Conservation (phyloP, 331 rosid species). For the Quercus lobata region DNA sequence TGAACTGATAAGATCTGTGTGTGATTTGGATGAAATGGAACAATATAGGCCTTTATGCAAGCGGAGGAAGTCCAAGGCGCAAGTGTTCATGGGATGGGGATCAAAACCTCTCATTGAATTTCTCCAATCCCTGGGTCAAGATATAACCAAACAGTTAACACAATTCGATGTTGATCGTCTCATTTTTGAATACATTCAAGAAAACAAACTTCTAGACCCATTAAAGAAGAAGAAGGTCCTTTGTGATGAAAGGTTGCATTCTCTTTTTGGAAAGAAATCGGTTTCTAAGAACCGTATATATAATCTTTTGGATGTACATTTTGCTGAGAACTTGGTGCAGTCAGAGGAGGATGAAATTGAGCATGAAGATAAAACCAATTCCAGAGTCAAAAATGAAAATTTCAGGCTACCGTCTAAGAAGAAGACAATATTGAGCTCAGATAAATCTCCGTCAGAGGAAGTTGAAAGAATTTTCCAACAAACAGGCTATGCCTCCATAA, state of each 20-base stretch:
- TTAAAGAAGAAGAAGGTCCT: constrained; percentile 51
- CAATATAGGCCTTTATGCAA: neutral
- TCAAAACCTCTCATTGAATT: constrained; percentile 55
- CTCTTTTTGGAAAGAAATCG: constrained; percentile 53
- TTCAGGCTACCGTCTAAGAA: neutral
- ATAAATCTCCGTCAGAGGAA: constrained; percentile 9
- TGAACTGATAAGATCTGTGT: neutral
- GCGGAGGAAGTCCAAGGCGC: constrained; percentile 6
- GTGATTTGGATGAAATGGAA: constrained; percentile 3
- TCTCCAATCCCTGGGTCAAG: constrained; percentile 47
- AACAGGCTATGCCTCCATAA: constrained; percentile 54
- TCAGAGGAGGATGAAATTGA: constrained; percentile 22
- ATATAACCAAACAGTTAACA: constrained; percentile 35
- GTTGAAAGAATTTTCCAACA: constrained; percentile 12
- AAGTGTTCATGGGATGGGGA: constrained; percentile 74
- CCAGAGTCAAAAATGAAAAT: constrained; percentile 22
- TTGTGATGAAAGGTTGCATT: constrained; percentile 49
- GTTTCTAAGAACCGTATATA: constrained; percentile 40
- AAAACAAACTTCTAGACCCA: constrained; percentile 58
- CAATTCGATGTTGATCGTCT: constrained; percentile 57
- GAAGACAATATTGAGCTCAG: constrained; percentile 15
- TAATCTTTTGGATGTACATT: constrained; percentile 54
- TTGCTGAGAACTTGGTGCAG: constrained; percentile 42
- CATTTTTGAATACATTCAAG: constrained; percentile 51
- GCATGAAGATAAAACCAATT: constrained; percentile 12